Evolutionary conservation across 768 basidiomycete genomes (phyloP), one percentile per base, ranked within the genome.

Genomic region (Trametes maxima): DNA sequence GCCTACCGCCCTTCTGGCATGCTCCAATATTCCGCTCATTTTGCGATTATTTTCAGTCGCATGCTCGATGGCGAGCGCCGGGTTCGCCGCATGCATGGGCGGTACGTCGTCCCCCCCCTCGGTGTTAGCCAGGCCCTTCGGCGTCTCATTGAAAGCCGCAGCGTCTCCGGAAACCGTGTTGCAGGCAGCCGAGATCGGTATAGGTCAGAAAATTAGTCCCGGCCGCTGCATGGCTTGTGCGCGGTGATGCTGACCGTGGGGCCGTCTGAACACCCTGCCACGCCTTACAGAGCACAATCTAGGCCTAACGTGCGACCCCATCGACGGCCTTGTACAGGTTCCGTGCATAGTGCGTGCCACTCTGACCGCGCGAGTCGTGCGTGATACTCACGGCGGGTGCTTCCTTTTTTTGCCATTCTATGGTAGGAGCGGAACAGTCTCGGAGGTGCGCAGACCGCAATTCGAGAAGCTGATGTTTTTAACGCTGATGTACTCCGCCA

Each of bases 41-140:
- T 33, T 55, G 16, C 13, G 8, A 5, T 13, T 35, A 21, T 37
- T 28, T 16, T 45, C 59, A 84, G 96, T 98, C 43, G 95, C 96
- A 1, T 94, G 93, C 69, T 93, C 94, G 3, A 98, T 98, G 96
- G 96, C 95, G 0, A 89, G 89, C 55, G 94, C 89, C 47, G 95
- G 92, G 0, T 95, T 96, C 69, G 90, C 93, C 3, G 95, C 95
- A 5, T 95, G 93, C 70, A 90, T 97, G 88, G 95, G 95, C 60
- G 90, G 89, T 85, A 69, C 65, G 79, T 71, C 40, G 39, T 33
- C 0, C 17, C 52, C 0, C 17, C 52, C 59, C 35, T 11, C 12
- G 16, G 35, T 5, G 39, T 54, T 51, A 51, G 5, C 6, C 57
- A 14, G 36, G 3, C 13, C 6, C 11, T 28, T 25, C 14, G 16